Base-by-base conservation (phyloP, 495 filamentous ascomycete genomes). In the Hypomontagnella monticulosa region DNA sequence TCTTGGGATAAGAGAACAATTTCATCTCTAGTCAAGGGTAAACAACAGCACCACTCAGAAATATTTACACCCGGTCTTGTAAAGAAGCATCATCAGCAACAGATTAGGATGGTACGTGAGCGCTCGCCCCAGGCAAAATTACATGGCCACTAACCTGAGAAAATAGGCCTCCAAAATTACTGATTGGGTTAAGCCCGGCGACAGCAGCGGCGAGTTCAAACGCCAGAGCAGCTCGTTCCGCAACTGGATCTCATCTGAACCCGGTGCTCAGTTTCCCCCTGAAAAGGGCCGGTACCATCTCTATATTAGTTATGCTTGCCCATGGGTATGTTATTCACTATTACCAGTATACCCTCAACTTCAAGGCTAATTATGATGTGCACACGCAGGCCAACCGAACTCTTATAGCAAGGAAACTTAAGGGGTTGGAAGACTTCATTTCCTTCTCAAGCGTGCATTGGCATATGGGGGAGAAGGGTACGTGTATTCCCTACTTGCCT, bases 121-220 rank as follows among this genome's bases (percentile, higher is more conserved):
- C 27, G 2, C n/a, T 36, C 8, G 7, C n/a, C 16, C 46, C 10
- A 4, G 16, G 1, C 14, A 16, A 49, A 49, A 3, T 4, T 34
- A 4, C 36, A 11, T 38, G 2, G 2, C 9, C 3, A 38, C 36
- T 38, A 38, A 38, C 36, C 36, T 14, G 12, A n/a, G 14, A n/a
- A 41, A 36, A 23, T 16, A 69, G 41, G 60, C 71, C 23, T 56
- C 65, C 51, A 86, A 82, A 34, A 95, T 97, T 74, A 93, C 92
- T 27, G 84, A 93, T 69, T 97, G 92, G 92, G 93, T 93, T 14
- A 79, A 83, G 18, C 88, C 87, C 34, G 78, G 79, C 56, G 89
- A 93, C 76, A 89, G 85, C 62, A 83, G 86, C 1, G 93, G 93
- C 77, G 93, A 97, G 77, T 97, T 96, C 87, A 96, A 95, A 79